A percentile compares a stretch with the other conserved stretches of the same genome.
Conservation (phyloP, 176 grass and related monocot species). For the Rhynchospora tenuis region DNA sequence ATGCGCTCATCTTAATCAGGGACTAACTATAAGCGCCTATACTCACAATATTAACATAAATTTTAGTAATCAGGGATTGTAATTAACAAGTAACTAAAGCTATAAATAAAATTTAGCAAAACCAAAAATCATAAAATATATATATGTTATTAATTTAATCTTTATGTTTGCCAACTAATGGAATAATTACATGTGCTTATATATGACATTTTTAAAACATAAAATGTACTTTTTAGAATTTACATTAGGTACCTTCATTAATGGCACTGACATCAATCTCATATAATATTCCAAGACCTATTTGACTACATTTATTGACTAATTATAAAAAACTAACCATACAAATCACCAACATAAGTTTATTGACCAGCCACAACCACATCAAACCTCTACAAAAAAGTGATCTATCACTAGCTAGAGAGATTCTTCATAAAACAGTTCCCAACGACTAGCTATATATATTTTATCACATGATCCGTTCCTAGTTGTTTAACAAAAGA, state of each 20-base stretch:
- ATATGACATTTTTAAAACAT: background rate
- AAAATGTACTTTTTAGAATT: background rate
- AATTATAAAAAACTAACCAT: background rate
- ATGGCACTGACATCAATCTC: constrained; percentile 13
- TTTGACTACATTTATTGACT: constrained; percentile 13
- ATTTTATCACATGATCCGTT: background rate
- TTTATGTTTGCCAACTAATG: background rate
- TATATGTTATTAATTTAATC: no score
- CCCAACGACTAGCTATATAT: background rate
- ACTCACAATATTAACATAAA: no score
- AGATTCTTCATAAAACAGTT: background rate
- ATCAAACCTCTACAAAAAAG: background rate
- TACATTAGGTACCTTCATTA: background rate
- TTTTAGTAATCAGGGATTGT: no score
- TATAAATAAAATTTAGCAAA: no score
- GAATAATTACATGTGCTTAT: background rate
- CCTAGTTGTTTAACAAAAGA: background rate
- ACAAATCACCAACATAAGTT: background rate
- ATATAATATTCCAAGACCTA: constrained; percentile 19
- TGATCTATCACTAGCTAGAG: background rate
- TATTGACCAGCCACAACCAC: background rate
- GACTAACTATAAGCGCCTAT: no score
- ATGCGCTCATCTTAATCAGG: no score
- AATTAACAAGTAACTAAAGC: no score
- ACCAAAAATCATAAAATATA: no score